A percentile compares a stretch with the other conserved stretches of the same genome.
phyloP scores from a whole-genome alignment of 208 protist genomes.

The Wallacemonas sp. region DNA sequence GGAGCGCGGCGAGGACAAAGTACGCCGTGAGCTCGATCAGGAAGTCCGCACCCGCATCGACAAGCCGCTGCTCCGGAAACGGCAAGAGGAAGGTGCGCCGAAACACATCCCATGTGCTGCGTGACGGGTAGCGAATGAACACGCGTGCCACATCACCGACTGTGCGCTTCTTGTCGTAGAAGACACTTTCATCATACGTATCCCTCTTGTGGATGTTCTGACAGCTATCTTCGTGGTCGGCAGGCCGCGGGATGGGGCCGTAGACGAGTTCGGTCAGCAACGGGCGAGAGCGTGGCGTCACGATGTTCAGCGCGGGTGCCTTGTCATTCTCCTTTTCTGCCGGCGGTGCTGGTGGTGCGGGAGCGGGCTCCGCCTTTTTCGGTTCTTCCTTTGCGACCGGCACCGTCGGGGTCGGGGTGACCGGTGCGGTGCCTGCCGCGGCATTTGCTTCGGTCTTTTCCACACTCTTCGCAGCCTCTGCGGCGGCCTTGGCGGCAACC shows the following conservation, averaged over 20 bases:
- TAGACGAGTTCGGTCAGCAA: slow-evolving; percentile 62
- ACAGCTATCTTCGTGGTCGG: slow-evolving; percentile 21
- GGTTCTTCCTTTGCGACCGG: slow-evolving; percentile 8
- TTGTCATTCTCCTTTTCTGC: slow-evolving; percentile 10
- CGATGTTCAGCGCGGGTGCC: slow-evolving; percentile 25
- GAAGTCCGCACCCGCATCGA: slow-evolving; percentile 74
- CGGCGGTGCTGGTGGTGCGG: slow-evolving; percentile 9
- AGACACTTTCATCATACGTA: slow-evolving; percentile 56
- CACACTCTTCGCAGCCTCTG: slow-evolving; percentile 6
- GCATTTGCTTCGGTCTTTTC: slow-evolving; percentile 11
- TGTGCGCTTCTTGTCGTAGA: slow-evolving; percentile 43
- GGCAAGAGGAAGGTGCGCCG: slow-evolving; percentile 63
- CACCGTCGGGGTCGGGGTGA: slow-evolving; percentile 15
- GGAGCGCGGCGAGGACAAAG: slow-evolving; percentile 54
- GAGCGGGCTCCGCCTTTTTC: not conserved
- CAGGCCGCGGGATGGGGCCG: slow-evolving; percentile 36
- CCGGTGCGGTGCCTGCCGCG: too few species aligned
- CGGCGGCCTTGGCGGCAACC: slow-evolving; percentile 19
- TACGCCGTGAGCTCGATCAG: slow-evolving; percentile 81
- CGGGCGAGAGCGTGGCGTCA: slow-evolving; percentile 71
- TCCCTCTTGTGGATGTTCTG: slow-evolving; percentile 22
- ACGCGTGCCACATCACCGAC: slow-evolving; percentile 55
- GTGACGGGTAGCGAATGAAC: slow-evolving; percentile 70
- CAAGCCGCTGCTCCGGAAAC: slow-evolving; percentile 69
- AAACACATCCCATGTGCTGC: slow-evolving; percentile 78